These are phyloP conservation scores for Cynara cardunculus DNA, from an alignment of 129 eudicot species.

Conservation along the genomic window DNA sequence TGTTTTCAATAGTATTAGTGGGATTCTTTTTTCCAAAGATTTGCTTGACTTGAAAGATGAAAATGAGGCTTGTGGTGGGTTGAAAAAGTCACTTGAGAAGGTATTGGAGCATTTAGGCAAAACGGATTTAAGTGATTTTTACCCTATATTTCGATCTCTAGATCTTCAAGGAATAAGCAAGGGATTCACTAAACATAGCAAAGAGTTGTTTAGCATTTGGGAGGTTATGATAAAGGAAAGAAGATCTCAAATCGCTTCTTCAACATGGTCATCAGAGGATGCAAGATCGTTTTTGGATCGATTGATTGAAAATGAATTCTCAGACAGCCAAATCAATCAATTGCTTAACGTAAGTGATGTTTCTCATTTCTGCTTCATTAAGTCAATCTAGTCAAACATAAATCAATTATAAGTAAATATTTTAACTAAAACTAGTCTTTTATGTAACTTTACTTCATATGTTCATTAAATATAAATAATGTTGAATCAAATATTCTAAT, in stretches of 20 bases:
- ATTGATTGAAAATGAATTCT: conserved; percentile 15
- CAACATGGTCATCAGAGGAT: background rate
- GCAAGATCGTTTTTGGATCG: conserved; percentile 17
- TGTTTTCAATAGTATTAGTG: conserved; percentile 13
- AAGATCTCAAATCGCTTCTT: background rate
- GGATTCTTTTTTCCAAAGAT: conserved; percentile 18
- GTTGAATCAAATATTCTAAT: too few relatives aligned
- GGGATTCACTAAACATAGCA: background rate
- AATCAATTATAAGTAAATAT: too few relatives aligned
- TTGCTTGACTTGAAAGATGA: conserved; percentile 10
- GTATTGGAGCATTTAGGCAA: conserved; percentile 19
- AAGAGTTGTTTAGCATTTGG: conserved; percentile 13
- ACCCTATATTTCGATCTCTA: background rate
- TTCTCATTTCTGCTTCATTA: too few relatives aligned
- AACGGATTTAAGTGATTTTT: conserved; percentile 24
- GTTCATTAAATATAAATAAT: too few relatives aligned
- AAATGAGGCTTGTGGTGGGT: background rate
- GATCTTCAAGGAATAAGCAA: conserved; percentile 11
- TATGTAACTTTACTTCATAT: background rate
- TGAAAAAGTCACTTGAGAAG: conserved; percentile 8
- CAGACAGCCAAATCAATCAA: conserved; percentile 20
- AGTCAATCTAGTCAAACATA: background rate
- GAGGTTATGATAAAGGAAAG: conserved; percentile 7
- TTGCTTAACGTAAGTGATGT: conserved; percentile 12
- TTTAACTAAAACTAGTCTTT: too few relatives aligned